Evolutionary conservation across 306 rosid genomes (phyloP).

Genomic region (Prunus salicina): DNA sequence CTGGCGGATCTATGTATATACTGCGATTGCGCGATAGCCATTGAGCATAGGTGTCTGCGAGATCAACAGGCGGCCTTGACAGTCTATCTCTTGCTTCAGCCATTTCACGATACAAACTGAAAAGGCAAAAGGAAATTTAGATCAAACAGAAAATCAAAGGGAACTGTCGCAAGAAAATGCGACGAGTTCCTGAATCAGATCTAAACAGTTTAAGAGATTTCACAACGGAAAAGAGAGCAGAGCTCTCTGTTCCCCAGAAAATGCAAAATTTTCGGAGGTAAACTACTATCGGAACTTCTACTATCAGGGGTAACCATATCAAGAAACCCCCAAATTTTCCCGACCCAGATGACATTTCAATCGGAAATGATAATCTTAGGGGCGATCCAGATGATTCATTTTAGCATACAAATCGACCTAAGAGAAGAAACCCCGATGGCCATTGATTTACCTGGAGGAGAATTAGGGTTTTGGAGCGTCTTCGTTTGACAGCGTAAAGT

Average conservation of each 20-base stretch:
- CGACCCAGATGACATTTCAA: not conserved
- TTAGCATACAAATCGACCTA: not conserved
- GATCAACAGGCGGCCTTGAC: constrained; percentile 37
- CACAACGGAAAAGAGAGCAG: not conserved
- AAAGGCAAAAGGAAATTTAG: not conserved
- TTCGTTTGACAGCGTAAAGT: not conserved
- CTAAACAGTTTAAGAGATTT: no score
- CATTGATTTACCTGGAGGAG: not conserved
- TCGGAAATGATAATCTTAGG: not conserved
- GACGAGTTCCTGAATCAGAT: not conserved
- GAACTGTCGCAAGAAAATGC: not conserved
- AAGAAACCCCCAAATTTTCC: not conserved
- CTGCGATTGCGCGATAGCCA: constrained; percentile 2
- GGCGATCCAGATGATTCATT: not conserved
- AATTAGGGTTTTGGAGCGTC: constrained; percentile 7
- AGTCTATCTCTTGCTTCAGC: constrained; percentile 67
- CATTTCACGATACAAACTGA: constrained; percentile 35
- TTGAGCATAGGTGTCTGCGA: constrained; percentile 29
- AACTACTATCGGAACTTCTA: no score
- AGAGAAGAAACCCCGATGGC: not conserved
- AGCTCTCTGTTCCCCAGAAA: not conserved
- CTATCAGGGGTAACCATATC: not conserved
- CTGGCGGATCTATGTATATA: not conserved
- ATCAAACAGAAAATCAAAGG: not conserved
- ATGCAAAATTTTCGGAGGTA: not conserved